Evolutionary conservation across 2,329 filamentous ascomycete genomes (phyloP), one percentile per base, ranked within the genome.

Genomic region (Penicillium janthinellum): DNA sequence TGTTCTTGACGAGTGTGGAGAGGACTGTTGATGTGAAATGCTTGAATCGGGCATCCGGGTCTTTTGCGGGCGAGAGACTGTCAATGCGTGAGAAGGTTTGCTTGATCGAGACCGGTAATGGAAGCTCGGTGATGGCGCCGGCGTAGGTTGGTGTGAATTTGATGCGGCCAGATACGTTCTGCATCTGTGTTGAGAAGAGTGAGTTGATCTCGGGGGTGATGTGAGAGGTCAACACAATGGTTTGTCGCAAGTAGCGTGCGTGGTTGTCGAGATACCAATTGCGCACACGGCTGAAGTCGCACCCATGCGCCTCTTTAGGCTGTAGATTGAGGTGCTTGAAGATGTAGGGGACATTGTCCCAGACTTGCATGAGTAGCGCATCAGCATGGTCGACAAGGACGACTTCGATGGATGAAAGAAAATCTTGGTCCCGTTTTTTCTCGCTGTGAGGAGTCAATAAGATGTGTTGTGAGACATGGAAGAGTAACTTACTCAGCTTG

Each of bases 341-440:
- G 68, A 97, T 90, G 73, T 90, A 91, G 74, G 96, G 91, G 61
- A 97, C 86, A 73, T 99, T 94, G 71, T 97, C 92, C 93, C 94
- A 98, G 75, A 96, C 98, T 75, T 99, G 95, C 92, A 97, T 97
- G 8, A 96, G 85, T 44, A 97, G 85, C 0, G 92, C 92, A 75
- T 98, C 93, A 12, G 92, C 90, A 77, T 98, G 93, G 74, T 99
- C 95, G 61, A 96, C 83, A 49, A 98, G 83, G 35, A 95, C 88
- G 54, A 99, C 78, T 77, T 99, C 95, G 69, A 99, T 91, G 1
- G 94, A 98, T 58, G 90, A 94, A 14, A 99, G 83, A 73, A 96
- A 99, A 76, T 99, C 95, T 68, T 86, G 88, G 73, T 98, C 94
- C 38, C 85, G 78, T 64, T 87, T 87, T 73, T 89, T 89, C 61